A percentile compares a stretch with the other conserved stretches of the same genome.
phyloP scores from a whole-genome alignment of 176 grass and related monocot genomes.

The Stipa capillata region DNA sequence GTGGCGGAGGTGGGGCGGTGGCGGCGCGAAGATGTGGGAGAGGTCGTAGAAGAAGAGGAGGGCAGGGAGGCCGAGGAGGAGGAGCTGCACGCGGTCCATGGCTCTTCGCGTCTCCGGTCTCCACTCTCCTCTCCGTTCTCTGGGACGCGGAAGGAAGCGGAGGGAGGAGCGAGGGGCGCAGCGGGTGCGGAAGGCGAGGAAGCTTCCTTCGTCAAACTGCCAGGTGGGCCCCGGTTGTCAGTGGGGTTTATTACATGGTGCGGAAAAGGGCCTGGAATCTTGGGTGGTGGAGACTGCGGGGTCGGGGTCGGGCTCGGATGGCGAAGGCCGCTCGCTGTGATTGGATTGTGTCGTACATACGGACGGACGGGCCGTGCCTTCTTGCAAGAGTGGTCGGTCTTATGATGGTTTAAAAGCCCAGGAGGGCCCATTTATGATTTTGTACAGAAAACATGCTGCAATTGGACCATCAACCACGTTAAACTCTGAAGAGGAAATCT shows the following conservation, averaged over 20 bases:
- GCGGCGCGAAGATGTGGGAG: slow-evolving; percentile 74
- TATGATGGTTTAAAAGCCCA: background rate
- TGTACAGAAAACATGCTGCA: background rate
- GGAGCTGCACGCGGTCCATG: slow-evolving; percentile 88
- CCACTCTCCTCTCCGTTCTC: background rate
- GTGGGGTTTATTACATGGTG: background rate
- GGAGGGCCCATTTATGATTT: background rate
- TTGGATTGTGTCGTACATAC: too few species aligned
- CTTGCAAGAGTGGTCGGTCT: too few species aligned
- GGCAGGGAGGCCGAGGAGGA: slow-evolving; percentile 74
- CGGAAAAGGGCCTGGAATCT: background rate
- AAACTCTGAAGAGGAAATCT: too few species aligned
- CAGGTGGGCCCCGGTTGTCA: background rate
- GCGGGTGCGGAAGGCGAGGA: background rate
- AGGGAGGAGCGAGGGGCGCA: background rate
- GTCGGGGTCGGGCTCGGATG: background rate
- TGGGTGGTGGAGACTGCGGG: too few species aligned
- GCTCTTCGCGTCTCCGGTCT: background rate
- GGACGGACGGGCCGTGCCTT: too few species aligned
- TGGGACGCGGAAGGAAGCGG: background rate
- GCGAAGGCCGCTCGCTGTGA: too few species aligned
- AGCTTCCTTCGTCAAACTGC: background rate
- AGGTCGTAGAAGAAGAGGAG: slow-evolving; percentile 87
- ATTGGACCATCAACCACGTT: background rate
- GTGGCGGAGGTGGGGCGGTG: slow-evolving; percentile 60